phyloP scores from a whole-genome alignment of 2,329 filamentous ascomycete species.

The Ophiocordyceps australis region DNA sequence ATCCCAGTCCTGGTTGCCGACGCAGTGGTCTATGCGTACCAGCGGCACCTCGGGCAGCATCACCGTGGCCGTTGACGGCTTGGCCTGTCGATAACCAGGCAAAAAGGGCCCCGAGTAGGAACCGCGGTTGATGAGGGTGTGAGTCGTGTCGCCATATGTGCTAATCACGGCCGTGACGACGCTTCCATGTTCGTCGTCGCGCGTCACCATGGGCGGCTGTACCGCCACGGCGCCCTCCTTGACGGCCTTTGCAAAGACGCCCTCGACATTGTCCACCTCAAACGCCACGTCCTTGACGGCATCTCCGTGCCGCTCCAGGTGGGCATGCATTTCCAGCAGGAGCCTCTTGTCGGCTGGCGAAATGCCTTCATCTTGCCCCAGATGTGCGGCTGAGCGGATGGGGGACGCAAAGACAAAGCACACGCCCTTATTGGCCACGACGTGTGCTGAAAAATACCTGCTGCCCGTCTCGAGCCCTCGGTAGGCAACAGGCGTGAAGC shows the following conservation, averaged over 20 bases:
- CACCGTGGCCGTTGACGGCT: slow-evolving; percentile 16
- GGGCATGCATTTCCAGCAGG: slow-evolving; percentile 59
- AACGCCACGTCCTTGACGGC: slow-evolving; percentile 92
- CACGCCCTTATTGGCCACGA: slow-evolving; percentile 58
- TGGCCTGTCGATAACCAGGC: slow-evolving; percentile 55
- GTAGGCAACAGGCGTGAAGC: slow-evolving; percentile 70
- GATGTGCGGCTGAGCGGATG: slow-evolving; percentile 39
- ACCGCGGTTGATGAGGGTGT: slow-evolving; percentile 65
- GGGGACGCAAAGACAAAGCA: slow-evolving; percentile 76
- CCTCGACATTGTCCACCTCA: slow-evolving; percentile 76
- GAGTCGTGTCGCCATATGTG: slow-evolving; percentile 91
- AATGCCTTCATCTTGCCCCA: slow-evolving; percentile 41
- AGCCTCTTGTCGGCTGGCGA: slow-evolving; percentile 43
- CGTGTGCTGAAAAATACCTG: slow-evolving; percentile 65
- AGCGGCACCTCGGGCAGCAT: slow-evolving; percentile 47
- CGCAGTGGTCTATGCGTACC: slow-evolving; percentile 80
- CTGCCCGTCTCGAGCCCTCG: slow-evolving; percentile 76
- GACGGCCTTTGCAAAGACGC: slow-evolving; percentile 60
- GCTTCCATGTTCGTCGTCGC: slow-evolving; percentile 43
- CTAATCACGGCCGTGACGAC: slow-evolving; percentile 64
- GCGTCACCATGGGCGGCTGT: slow-evolving; percentile 32
- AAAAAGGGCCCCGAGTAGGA: slow-evolving; percentile 63
- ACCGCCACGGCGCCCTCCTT: slow-evolving; percentile 43
- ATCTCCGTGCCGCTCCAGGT: slow-evolving; percentile 78
- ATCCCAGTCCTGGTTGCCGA: slow-evolving; percentile 92